These are phyloP conservation scores for Cinnamomum chago DNA, from an alignment of 164 flowering plant species.

Conservation along the genomic window DNA sequence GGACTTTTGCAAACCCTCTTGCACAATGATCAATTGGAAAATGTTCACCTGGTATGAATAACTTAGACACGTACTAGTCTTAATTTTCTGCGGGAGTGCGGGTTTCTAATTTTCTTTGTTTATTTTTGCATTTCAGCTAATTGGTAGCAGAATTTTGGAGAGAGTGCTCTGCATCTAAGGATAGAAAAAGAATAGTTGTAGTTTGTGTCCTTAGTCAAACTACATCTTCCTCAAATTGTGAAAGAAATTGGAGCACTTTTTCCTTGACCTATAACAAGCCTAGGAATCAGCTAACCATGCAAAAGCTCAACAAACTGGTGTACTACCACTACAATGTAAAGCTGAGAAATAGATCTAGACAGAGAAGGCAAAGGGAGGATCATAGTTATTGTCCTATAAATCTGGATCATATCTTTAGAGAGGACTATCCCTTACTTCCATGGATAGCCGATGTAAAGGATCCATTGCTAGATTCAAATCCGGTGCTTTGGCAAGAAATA, in stretches of 20 bases:
- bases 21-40: background rate
- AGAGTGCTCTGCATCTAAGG: background rate
- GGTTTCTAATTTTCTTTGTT: background rate
- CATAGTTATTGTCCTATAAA: background rate
- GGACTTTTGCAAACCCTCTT: background rate
- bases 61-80: background rate
- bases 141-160: background rate
- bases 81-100: background rate
- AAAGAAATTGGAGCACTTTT: background rate
- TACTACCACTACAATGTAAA: background rate
- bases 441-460: background rate
- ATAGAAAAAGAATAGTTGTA: background rate
- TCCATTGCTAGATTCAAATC: too few species aligned
- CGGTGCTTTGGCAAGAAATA: too few species aligned
- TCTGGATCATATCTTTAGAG: background rate
- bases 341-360: background rate
- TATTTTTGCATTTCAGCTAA: background rate
- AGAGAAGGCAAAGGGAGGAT: background rate
- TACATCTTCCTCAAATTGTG: background rate
- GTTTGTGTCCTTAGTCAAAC: background rate
- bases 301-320: background rate
- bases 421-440: background rate
- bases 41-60: background rate
- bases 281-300: background rate
- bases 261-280: background rate